Evolutionary conservation across 352 stramenopile species (phyloP), one percentile per base, ranked within the genome.

Genomic region (Aphanomyces euteiches): DNA sequence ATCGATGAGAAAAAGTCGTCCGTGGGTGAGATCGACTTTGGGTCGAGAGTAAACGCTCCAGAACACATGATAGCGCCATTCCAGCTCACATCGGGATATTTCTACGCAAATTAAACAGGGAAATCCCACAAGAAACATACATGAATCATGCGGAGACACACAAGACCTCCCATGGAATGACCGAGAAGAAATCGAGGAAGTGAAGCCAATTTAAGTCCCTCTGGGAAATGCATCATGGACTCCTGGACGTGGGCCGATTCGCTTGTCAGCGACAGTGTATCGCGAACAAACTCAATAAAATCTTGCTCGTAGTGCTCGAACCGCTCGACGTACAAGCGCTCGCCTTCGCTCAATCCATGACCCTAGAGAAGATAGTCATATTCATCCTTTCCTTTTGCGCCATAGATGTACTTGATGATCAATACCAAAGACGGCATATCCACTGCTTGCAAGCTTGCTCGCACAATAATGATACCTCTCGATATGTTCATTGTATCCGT

Each of bases 271-370:
- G 47, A 38, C 7, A 90, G 41, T 6, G 87, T 76, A 48, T 88
- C 72, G 28, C 77, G 58, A 28, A 90, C 73, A 57, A 89, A 88
- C 61, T 86, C 75, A 43, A 84, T 58, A 34, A 77, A 79, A 71
- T 89, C 81, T 13, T 87, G 73, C 0, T 78, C 73, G 19, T 88
- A 73, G 47, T 89, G 68, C 56, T 53, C 58, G 36, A 87, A 66
- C 45, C 80, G 75, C 45, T 74, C 47, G 38, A 81, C 79, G 66
- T 83, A 85, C 72, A 83, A 77, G 47, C 81, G 75, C 38, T 89
- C 82, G 40, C 81, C 82, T 63, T 90, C 81, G 66, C 81, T 89
- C 36, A 78, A 66, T 19, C 82, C 82, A 60, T 87, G 78, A 12
- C 82, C 81, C 47, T 90, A 68, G 3, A 41, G 28, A 28, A 28